phyloP scores from a whole-genome alignment of 2,329 filamentous ascomycete species.

The Penicillium vulpinum region DNA sequence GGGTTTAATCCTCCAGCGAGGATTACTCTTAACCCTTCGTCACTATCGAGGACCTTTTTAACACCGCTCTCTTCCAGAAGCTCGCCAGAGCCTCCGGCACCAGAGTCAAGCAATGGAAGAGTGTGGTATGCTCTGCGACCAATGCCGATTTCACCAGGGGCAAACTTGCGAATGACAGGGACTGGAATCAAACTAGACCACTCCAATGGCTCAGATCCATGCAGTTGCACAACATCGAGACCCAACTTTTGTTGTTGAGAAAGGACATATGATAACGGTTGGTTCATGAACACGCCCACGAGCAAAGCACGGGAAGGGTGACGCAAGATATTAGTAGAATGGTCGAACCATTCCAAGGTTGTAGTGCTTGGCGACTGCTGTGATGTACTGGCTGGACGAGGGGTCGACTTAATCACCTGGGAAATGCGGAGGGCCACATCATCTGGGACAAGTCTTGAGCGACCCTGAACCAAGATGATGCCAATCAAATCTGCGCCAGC shows the following conservation, averaged over 20 bases:
- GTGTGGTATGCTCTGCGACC: slow-evolving; percentile 77
- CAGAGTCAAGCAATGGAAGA: slow-evolving; percentile 82
- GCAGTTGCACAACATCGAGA: slow-evolving; percentile 88
- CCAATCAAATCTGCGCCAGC: slow-evolving; percentile 89
- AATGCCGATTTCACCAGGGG: slow-evolving; percentile 71
- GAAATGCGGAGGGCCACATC: slow-evolving; percentile 82
- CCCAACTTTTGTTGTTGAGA: slow-evolving; percentile 72
- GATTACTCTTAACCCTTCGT: slow-evolving; percentile 71
- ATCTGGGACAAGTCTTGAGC: slow-evolving; percentile 75
- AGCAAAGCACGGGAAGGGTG: slow-evolving; percentile 67
- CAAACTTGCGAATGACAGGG: slow-evolving; percentile 84
- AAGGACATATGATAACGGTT: slow-evolving; percentile 79
- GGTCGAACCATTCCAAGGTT: slow-evolving; percentile 68
- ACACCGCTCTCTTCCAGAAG: slow-evolving; percentile 72
- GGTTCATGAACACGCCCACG: slow-evolving; percentile 92
- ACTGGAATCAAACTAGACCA: slow-evolving; percentile 89
- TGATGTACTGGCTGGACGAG: slow-evolving; percentile 25
- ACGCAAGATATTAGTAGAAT: slow-evolving; percentile 50
- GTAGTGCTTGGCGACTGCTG: slow-evolving; percentile 25
- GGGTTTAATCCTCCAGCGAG: slow-evolving; percentile 83
- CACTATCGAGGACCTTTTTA: slow-evolving; percentile 63
- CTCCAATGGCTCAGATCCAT: slow-evolving; percentile 88
- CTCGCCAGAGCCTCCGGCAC: slow-evolving; percentile 77
- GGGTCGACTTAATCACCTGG: slow-evolving; percentile 63
- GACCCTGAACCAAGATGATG: slow-evolving; percentile 82